Base-by-base conservation (phyloP, 2,329 filamentous ascomycete species). In the Lecanosticta acicola region DNA sequence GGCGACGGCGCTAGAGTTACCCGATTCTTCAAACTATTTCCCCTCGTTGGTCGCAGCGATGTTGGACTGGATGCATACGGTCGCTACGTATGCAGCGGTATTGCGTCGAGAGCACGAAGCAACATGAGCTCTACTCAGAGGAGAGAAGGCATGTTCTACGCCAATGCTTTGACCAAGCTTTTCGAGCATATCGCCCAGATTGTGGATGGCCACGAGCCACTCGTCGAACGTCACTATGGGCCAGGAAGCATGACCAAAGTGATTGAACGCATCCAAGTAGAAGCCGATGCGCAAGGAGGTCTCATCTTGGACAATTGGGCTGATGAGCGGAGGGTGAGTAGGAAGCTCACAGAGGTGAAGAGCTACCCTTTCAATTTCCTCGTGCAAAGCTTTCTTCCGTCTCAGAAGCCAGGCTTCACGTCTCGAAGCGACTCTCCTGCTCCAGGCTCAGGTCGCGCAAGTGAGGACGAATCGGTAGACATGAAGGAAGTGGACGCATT, bases 101-200 rank as follows among this genome's bases (percentile, higher is more conserved):
- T 98, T 32, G 89, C 91, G 4, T 80, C 84, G 13, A 81, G 85
- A 43, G 93, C 93, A 16, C 81, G 93, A 41, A 76, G 79, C 33
- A 94, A 87, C 59, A 75, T 95, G 58, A 89, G 85, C 65, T 75
- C 73, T 2, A 72, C 72, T 8, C 80, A 80, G 55, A 71, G 73
- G 41, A 85, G 80, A 59, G 90, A 94, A 50, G 83, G 83, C 3
- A 87, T 90, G 71, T 95, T 96, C 72, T 97, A 95, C 64, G 90
- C 86, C 34, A 91, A 85, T 66, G 84, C 87, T 2, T 72, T 98
- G 52, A 95, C 90, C 3, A 90, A 87, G 63, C 71, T 98, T 38
- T 98, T 98, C 64, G 91, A 97, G 67, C 91, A 98, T 67, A 95
- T 98, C 65, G 91, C 93, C 2, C 87, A 94, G 64, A 96, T 98